A percentile compares a stretch with the other conserved stretches of the same genome.
Evolutionary conservation across 345 rosid genomes (phyloP).

Genomic region (Linum tenue): DNA sequence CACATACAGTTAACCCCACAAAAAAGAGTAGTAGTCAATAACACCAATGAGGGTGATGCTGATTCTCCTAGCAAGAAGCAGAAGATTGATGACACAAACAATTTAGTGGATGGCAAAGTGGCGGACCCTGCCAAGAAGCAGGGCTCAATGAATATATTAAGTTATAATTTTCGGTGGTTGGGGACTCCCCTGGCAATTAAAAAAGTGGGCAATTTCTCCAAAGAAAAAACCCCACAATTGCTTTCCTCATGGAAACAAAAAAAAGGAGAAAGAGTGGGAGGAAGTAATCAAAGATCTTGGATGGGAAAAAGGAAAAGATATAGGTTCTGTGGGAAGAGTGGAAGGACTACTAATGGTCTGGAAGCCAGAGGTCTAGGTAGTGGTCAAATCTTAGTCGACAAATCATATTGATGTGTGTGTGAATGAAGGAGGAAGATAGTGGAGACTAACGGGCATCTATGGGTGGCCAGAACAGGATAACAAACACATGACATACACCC

Average conservation of each 20-base stretch:
- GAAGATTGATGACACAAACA: not conserved
- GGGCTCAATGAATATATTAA: not conserved
- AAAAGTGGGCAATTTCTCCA: no score
- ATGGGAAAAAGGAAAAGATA: not conserved
- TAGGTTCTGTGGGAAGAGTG: not conserved
- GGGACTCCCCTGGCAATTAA: not conserved
- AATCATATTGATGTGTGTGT: not conserved
- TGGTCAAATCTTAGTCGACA: not conserved
- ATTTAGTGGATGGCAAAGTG: not conserved
- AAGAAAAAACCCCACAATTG: no score
- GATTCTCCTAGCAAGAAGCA: not conserved
- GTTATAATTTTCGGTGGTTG: not conserved
- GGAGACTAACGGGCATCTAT: not conserved
- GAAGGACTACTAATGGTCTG: not conserved
- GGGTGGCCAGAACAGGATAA: no score
- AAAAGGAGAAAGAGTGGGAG: conserved; percentile 2
- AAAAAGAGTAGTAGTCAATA: no score
- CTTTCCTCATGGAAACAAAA: not conserved
- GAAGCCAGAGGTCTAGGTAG: not conserved
- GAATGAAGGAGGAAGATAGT: not conserved
- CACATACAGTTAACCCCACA: no score
- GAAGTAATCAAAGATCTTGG: not conserved
- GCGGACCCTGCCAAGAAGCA: no score
- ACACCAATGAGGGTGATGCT: no score
- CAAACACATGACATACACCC: not conserved